These are phyloP conservation scores for Boletus calvinii DNA, from an alignment of 1,284 basidiomycete species.

Conservation along the genomic window DNA sequence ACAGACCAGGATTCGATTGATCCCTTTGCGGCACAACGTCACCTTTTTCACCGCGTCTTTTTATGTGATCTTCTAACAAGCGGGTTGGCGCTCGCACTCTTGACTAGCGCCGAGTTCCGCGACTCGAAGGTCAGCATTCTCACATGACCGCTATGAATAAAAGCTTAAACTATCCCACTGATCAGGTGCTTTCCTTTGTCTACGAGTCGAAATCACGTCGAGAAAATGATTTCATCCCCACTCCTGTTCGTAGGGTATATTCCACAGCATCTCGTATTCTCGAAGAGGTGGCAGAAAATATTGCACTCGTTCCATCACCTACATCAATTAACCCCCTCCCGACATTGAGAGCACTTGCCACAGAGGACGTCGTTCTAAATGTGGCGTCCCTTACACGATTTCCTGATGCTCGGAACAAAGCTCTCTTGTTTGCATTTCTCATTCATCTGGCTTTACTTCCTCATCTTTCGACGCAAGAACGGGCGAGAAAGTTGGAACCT, in stretches of 20 bases:
- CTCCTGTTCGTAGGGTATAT: constrained; percentile 9
- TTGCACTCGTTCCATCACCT: not conserved
- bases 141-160: not conserved
- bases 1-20: constrained; percentile 18
- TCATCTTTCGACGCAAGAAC: constrained; percentile 41
- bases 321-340: not conserved
- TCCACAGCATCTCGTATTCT: constrained; percentile 11
- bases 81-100: constrained; percentile 50
- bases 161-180: not conserved
- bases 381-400: constrained; percentile 10
- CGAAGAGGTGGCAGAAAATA: not conserved
- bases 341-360: not conserved
- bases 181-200: constrained; percentile 48
- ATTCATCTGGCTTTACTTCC: constrained; percentile 46
- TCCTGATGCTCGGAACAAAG: constrained; percentile 9
- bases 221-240: constrained; percentile 5
- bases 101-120: constrained; percentile 54
- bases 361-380: constrained; percentile 9
- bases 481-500: constrained; percentile 37
- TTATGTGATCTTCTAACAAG: constrained; percentile 46
- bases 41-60: constrained; percentile 50
- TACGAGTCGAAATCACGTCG: constrained; percentile 38
- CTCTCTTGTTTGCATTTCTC: constrained; percentile 39
- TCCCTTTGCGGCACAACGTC: constrained; percentile 29
- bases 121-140: constrained; percentile 55